Base-by-base conservation (phyloP, 257 asterid genomes). In the Asclepias syriaca region DNA sequence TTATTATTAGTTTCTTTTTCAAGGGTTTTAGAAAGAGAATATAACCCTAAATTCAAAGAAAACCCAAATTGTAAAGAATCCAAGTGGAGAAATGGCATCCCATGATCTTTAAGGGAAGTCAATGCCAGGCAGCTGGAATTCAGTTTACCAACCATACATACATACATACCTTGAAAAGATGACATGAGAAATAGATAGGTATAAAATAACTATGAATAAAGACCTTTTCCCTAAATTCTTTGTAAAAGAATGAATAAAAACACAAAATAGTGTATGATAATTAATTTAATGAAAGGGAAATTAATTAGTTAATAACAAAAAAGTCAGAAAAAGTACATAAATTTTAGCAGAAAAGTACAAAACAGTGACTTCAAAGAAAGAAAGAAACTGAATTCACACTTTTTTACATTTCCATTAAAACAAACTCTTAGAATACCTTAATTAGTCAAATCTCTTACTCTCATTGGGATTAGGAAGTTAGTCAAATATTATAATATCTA, bases 41-140 rank as follows among this genome's bases (percentile, higher is more conserved):
- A 61, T 59, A 77, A 59, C 39, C 18, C 21, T 10, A 49, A 49
- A 49, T 49, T 3, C 15, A 3, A 50, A 67, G 49, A 56, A 66
- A 75, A 63, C 27, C 29, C 68, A 27, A 57, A 22, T 13, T 32
- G 43, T 18, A 11, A 19, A 67, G 72, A 78, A 54, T 74, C 67
- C 78, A 74, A 76, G 75, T 67, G 85, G 70, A 81, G 82, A 70
- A 86, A 81, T 87, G 81, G 92, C 79, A 80, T 74, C 74, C 87
- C 92, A 84, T 82, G 82, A 90, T 82, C 78, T 66, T 65, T 9
- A 40, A 40, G 10, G 85, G 69, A 85, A 87, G 95, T 90, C 90
- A 88, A 90, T 81, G 86, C 83, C 63, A 40, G 84, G 92, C 92
- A 88, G 95, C 88, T 90, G 92, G 89, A 86, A 70, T 86, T 79